Evolutionary conservation across 2,329 filamentous ascomycete species (phyloP).

Genomic region (Drechslera avenae): DNA sequence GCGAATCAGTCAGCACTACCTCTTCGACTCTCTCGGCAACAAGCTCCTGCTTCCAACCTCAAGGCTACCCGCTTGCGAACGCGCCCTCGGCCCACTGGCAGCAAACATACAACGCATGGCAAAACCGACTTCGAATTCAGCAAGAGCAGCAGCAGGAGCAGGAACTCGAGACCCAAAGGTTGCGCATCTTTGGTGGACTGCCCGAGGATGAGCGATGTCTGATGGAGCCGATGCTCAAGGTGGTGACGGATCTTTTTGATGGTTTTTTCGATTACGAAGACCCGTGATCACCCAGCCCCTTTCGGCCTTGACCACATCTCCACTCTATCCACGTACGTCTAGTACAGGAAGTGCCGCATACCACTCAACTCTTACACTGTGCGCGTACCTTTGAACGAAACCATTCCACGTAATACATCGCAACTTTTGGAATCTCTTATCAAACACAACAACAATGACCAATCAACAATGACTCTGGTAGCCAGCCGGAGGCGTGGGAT

Average conservation of each 20-base stretch:
- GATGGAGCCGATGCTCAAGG: slow-evolving; percentile 54
- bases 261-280: slow-evolving; percentile 53
- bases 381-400: no score
- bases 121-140: slow-evolving; percentile 38
- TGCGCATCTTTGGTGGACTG: slow-evolving; percentile 53
- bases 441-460: slow-evolving; percentile 10
- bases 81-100: slow-evolving; percentile 42
- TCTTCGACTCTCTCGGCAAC: slow-evolving; percentile 30
- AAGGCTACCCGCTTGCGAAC: slow-evolving; percentile 22
- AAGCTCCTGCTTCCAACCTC: slow-evolving; percentile 29
- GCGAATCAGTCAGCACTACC: slow-evolving; percentile 37
- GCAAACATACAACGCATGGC: slow-evolving; percentile 46
- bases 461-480: slow-evolving; percentile 33
- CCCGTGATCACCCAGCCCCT: slow-evolving; percentile 34
- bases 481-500: slow-evolving; percentile 47
- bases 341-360: neutral
- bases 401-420: slow-evolving; percentile 18
- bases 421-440: neutral
- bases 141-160: slow-evolving; percentile 37
- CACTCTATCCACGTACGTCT: slow-evolving; percentile 5
- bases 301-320: slow-evolving; percentile 9
- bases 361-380: no score
- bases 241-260: slow-evolving; percentile 54
- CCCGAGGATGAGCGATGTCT: slow-evolving; percentile 51
- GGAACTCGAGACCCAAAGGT: slow-evolving; percentile 43